Percentiles rank a stretch among this genome's conserved stretches.
Conservation (phyloP, 345 rosid genomes). For the Arabis hirsuta region DNA sequence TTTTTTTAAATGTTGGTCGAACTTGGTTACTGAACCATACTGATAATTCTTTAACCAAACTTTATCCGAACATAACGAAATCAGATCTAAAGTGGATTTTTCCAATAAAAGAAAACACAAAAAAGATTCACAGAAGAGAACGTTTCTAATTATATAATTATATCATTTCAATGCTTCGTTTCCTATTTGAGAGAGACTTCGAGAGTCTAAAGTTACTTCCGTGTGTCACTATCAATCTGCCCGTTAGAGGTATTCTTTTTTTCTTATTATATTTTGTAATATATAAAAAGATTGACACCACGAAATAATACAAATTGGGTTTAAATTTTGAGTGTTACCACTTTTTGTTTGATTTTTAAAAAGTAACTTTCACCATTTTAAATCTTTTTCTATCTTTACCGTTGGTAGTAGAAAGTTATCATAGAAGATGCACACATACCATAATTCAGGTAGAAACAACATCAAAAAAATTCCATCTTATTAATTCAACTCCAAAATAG, state of each 20-base stretch:
- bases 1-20: background rate
- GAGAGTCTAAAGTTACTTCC: conserved; percentile 14
- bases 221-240: conserved; percentile 41
- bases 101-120: background rate
- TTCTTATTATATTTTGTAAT: background rate
- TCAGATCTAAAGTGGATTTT: background rate
- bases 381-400: conserved; percentile 32
- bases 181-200: conserved; percentile 21
- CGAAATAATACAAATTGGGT: background rate
- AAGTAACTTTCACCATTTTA: conserved; percentile 19
- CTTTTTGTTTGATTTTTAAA: background rate
- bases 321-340: conserved; percentile 22
- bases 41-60: background rate
- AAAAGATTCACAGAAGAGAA: conserved; percentile 1
- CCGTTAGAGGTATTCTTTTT: conserved; percentile 36
- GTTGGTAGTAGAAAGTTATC: conserved; percentile 34
- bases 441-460: background rate
- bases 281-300: background rate
- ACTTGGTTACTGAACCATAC: background rate
- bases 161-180: conserved; percentile 23
- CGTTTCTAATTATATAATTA: background rate
- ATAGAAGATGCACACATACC: conserved; percentile 12
- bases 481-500: background rate
- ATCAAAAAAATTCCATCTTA: background rate
- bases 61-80: conserved; percentile 10